phyloP scores from a whole-genome alignment of 2,329 filamentous ascomycete species.

The Sporothrix euskadiensis region DNA sequence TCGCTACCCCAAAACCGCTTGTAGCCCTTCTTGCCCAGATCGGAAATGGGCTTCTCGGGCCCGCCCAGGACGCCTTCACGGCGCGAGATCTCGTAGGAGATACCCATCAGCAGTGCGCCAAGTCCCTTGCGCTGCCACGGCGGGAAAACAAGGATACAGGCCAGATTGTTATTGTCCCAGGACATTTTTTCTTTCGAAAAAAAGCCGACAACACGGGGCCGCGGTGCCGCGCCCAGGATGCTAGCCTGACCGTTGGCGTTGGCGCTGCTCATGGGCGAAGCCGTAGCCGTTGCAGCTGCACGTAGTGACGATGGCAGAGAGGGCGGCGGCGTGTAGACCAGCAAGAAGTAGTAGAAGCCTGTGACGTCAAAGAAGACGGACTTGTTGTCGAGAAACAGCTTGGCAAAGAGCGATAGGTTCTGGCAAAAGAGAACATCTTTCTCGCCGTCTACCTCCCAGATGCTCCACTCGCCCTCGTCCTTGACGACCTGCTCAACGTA shows the following conservation, averaged over 20 bases:
- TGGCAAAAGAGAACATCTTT: conserved; percentile 86
- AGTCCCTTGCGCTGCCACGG: conserved; percentile 92
- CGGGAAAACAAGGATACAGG: conserved; percentile 93
- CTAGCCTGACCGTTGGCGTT: conserved; percentile 11
- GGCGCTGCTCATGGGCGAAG: conserved; percentile 26
- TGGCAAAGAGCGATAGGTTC: conserved; percentile 92
- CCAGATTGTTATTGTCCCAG: conserved; percentile 97
- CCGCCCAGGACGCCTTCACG: conserved; percentile 83
- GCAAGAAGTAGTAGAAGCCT: conserved; percentile 90
- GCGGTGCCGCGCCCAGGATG: conserved; percentile 24
- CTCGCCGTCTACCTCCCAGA: conserved; percentile 92
- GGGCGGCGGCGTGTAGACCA: conserved; percentile 68
- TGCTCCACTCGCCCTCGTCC: conserved; percentile 73
- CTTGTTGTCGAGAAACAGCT: conserved; percentile 97
- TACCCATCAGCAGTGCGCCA: conserved; percentile 84
- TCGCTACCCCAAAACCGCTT: conserved; percentile 82
- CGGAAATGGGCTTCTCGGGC: conserved; percentile 89
- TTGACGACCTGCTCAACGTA: conserved; percentile 49
- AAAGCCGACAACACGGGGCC: conserved; percentile 73
- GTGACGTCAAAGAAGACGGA: conserved; percentile 97
- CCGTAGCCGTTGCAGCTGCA: conserved; percentile 21
- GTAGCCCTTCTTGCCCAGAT: conserved; percentile 81
- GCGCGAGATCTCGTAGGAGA: conserved; percentile 87
- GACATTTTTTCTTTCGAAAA: conserved; percentile 99
- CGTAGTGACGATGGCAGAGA: conserved; percentile 27